These are phyloP conservation scores for Fraxinus quadrangulata DNA, from an alignment of 257 asterid species.

Conservation along the genomic window DNA sequence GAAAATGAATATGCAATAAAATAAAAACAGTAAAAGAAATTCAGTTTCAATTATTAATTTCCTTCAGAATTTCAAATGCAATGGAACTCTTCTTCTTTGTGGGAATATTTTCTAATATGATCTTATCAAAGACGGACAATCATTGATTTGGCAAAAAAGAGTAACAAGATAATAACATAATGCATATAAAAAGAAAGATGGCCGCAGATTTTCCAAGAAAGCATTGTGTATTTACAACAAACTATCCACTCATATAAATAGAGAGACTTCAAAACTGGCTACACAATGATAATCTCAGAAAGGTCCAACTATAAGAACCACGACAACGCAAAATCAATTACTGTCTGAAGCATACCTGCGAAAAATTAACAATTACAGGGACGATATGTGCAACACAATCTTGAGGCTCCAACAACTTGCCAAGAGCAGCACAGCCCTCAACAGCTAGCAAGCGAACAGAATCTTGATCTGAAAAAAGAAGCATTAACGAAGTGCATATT, in stretches of 20 bases:
- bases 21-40: not conserved
- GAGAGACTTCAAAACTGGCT: not conserved
- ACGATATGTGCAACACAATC: constrained; percentile 87
- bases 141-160: not conserved
- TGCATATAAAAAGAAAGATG: not conserved
- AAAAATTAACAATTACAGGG: constrained; percentile 87
- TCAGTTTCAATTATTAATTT: not conserved
- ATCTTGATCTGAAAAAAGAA: constrained; percentile 68
- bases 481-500: constrained; percentile 9
- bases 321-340: not conserved
- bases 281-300: not conserved
- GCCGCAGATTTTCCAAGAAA: constrained; percentile 7
- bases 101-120: not conserved
- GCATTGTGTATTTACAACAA: constrained; percentile 16
- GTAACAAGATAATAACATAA: not conserved
- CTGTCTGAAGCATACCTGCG: constrained; percentile 55
- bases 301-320: constrained; percentile 16
- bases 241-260: constrained; percentile 3
- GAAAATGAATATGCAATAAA: not conserved
- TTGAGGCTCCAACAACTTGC: constrained; percentile 88
- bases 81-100: not conserved
- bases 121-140: not conserved
- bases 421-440: constrained; percentile 94
- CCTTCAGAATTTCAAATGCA: not conserved
- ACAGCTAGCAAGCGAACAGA: constrained; percentile 92